phyloP scores from a whole-genome alignment of 2,329 filamentous ascomycete genomes.

The Mycocentrospora acerina region DNA sequence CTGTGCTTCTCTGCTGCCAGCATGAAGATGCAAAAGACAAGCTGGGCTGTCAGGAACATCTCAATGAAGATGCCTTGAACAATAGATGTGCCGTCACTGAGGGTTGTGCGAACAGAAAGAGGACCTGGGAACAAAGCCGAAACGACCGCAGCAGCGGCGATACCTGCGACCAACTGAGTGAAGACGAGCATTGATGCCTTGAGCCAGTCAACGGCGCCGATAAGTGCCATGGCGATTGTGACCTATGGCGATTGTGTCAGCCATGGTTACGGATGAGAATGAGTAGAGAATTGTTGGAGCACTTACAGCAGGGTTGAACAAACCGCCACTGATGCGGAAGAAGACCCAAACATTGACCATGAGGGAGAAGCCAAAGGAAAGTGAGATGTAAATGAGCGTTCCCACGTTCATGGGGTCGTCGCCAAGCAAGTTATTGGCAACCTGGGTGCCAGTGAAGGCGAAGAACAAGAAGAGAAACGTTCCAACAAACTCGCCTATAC shows the following conservation, averaged over 20 bases:
- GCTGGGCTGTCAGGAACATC: conserved; percentile 52
- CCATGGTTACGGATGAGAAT: too few relatives aligned
- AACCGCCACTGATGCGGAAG: conserved; percentile 42
- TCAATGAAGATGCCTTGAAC: conserved; percentile 52
- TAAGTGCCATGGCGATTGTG: conserved; percentile 50
- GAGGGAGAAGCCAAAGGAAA: conserved; percentile 42
- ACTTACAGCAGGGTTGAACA: conserved; percentile 44
- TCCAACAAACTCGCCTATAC: conserved; percentile 46
- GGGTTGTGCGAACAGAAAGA: conserved; percentile 48
- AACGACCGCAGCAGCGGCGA: conserved; percentile 49
- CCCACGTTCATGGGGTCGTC: conserved; percentile 23
- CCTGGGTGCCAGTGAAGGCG: conserved; percentile 42
- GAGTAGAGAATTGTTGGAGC: conserved; percentile 7
- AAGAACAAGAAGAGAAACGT: conserved; percentile 46
- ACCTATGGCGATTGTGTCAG: conserved; percentile 37
- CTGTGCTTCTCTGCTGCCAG: conserved; percentile 46
- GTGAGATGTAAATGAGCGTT: conserved; percentile 38
- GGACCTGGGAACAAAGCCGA: conserved; percentile 48
- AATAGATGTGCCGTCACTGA: conserved; percentile 46
- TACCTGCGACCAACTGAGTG: conserved; percentile 49
- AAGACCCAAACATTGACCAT: conserved; percentile 46
- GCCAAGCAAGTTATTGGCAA: conserved; percentile 38
- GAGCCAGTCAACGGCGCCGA: conserved; percentile 50
- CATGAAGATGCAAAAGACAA: conserved; percentile 54
- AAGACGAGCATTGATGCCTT: conserved; percentile 48